Evolutionary conservation across 2,329 filamentous ascomycete genomes (phyloP).

Genomic region (Atkinsonella texensis): DNA sequence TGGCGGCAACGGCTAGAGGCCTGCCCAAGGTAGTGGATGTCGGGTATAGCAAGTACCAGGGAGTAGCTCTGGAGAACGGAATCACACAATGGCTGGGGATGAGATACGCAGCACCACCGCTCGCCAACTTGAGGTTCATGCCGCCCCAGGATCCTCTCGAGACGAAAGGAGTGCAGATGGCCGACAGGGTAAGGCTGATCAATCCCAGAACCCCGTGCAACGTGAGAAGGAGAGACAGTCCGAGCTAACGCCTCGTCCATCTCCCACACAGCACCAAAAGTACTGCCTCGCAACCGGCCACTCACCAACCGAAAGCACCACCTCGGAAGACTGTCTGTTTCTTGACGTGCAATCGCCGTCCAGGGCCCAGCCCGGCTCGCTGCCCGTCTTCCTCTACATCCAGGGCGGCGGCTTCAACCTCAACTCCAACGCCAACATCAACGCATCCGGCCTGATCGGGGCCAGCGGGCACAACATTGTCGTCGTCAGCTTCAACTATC

Average conservation of each 20-base stretch:
- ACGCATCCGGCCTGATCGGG: slow-evolving; percentile 48
- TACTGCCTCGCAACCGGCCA: slow-evolving; percentile 20
- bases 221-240: too few relatives aligned
- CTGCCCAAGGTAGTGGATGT: slow-evolving; percentile 37
- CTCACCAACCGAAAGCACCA: slow-evolving; percentile 15
- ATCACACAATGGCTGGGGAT: slow-evolving; percentile 64
- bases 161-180: slow-evolving; percentile 34
- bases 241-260: not conserved
- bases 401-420: slow-evolving; percentile 50
- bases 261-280: slow-evolving; percentile 3
- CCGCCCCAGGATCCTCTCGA: slow-evolving; percentile 50
- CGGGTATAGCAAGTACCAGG: slow-evolving; percentile 54
- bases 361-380: slow-evolving; percentile 31
- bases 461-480: slow-evolving; percentile 48
- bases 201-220: too few relatives aligned
- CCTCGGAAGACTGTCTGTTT: slow-evolving; percentile 57
- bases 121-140: slow-evolving; percentile 53
- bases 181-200: slow-evolving; percentile 32
- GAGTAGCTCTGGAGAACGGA: slow-evolving; percentile 39
- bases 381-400: slow-evolving; percentile 51
- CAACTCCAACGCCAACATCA: slow-evolving; percentile 37
- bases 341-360: slow-evolving; percentile 52
- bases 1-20: not conserved
- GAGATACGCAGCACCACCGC: slow-evolving; percentile 58
- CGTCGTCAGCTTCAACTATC: slow-evolving; percentile 64